phyloP scores from a whole-genome alignment of 2,329 filamentous ascomycete species.

The Cercospora beticola region DNA sequence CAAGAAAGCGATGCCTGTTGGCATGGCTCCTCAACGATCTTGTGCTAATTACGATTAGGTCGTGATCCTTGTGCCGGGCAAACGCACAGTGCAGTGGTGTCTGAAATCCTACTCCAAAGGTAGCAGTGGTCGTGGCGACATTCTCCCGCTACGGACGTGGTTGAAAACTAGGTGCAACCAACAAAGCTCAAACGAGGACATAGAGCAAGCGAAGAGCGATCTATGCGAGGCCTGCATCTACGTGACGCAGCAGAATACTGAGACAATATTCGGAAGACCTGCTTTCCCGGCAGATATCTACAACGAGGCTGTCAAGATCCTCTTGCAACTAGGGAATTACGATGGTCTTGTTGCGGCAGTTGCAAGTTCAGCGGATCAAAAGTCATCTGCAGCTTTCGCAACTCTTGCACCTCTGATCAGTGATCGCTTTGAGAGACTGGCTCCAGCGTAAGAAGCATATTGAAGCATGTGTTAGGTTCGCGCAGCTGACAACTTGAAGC shows the following conservation, averaged over 20 bases:
- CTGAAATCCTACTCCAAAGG: not conserved
- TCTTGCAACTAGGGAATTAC: not conserved
- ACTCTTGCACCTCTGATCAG: not conserved
- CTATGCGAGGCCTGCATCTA: not conserved
- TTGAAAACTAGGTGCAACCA: not conserved
- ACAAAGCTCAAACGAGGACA: not conserved
- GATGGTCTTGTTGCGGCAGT: not conserved
- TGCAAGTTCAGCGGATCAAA: not conserved
- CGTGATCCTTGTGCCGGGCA: not conserved
- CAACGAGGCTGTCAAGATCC: not conserved
- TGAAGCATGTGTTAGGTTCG: fast-evolving
- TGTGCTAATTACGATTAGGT: not conserved
- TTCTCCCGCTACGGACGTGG: not conserved
- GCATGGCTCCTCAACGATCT: not conserved
- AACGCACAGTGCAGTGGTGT: not conserved
- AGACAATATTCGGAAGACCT: not conserved
- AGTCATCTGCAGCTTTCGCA: not conserved
- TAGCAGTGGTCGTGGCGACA: not conserved
- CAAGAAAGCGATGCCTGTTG: not conserved
- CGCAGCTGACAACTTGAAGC: not conserved
- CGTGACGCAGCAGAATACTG: not conserved
- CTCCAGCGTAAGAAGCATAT: not conserved
- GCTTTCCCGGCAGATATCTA: not conserved
- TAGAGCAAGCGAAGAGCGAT: not conserved
- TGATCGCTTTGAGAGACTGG: not conserved